These are phyloP conservation scores for Ogataea philodendri DNA, from an alignment of 805 yeast genomes.

Conservation along the genomic window DNA sequence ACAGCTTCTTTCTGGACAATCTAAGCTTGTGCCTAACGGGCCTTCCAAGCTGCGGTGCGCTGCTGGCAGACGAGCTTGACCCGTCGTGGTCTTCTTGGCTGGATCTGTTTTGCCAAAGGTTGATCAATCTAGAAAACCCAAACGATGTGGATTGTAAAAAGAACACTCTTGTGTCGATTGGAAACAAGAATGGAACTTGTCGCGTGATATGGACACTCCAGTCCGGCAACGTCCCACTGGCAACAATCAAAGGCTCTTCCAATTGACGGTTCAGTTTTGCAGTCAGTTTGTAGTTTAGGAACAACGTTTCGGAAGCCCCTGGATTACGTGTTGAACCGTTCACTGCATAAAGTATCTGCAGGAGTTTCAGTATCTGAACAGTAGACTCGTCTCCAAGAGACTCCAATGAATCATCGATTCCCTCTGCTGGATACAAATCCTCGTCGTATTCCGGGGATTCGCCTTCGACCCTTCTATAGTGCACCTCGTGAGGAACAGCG, in stretches of 20 bases:
- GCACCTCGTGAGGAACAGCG: slow-evolving; percentile 48
- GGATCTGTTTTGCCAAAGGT: slow-evolving; percentile 64
- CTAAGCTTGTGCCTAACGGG: slow-evolving; percentile 78
- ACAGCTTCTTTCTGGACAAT: slow-evolving; percentile 63
- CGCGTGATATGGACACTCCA: slow-evolving; percentile 80
- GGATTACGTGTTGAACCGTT: slow-evolving; percentile 29
- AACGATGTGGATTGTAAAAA: slow-evolving; percentile 85
- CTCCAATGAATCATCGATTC: slow-evolving; percentile 28
- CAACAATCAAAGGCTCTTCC: slow-evolving; percentile 85
- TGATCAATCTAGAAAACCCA: slow-evolving; percentile 82
- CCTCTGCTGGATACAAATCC: slow-evolving; percentile 32
- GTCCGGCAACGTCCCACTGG: slow-evolving; percentile 79
- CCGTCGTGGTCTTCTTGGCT: slow-evolving; percentile 38
- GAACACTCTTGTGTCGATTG: slow-evolving; percentile 73
- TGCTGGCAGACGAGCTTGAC: slow-evolving; percentile 19
- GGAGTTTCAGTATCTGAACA: slow-evolving; percentile 43
- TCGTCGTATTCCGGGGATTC: slow-evolving; percentile 27
- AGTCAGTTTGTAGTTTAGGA: slow-evolving; percentile 75
- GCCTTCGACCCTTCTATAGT: slow-evolving; percentile 41
- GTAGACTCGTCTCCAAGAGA: slow-evolving; percentile 35
- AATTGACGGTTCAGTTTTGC: slow-evolving; percentile 84
- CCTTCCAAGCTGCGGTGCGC: slow-evolving; percentile 60
- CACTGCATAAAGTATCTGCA: slow-evolving; percentile 47
- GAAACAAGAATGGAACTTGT: slow-evolving; percentile 77
- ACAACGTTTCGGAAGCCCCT: slow-evolving; percentile 36